phyloP scores from a whole-genome alignment of 2,329 filamentous ascomycete species.

The Diaporthe sp. region DNA sequence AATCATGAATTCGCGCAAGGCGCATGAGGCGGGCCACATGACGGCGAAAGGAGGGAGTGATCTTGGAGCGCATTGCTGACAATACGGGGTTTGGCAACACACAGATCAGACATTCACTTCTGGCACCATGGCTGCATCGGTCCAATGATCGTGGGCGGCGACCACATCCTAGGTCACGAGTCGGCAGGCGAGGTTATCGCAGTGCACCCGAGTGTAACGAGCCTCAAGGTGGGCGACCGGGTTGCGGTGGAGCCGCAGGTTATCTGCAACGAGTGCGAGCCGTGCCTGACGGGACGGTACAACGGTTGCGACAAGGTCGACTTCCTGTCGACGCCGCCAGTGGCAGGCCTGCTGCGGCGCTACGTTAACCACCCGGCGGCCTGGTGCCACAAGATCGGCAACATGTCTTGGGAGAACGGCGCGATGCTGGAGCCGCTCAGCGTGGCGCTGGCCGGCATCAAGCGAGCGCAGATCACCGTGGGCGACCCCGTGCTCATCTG shows the following conservation, averaged over 20 bases:
- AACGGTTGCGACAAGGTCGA: conserved; percentile 90
- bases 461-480: conserved; percentile 82
- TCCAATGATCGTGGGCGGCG: conserved; percentile 90
- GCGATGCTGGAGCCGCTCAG: conserved; percentile 91
- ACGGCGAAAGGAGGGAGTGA: background rate
- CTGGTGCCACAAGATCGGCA: conserved; percentile 96
- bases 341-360: conserved; percentile 86
- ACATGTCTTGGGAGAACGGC: conserved; percentile 93
- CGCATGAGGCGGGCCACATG: background rate
- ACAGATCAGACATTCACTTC: conserved; percentile 93
- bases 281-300: conserved; percentile 92
- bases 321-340: conserved; percentile 92
- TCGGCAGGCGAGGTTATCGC: conserved; percentile 88
- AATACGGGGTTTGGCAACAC: conserved; percentile 1
- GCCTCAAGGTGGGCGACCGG: conserved; percentile 86
- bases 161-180: conserved; percentile 96
- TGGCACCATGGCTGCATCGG: conserved; percentile 97
- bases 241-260: conserved; percentile 96
- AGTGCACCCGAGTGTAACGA: conserved; percentile 82
- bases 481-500: conserved; percentile 92
- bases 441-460: conserved; percentile 89
- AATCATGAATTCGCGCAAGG: background rate
- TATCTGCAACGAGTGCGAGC: conserved; percentile 91
- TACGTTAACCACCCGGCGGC: conserved; percentile 95
- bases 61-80: conserved; percentile 23